These are phyloP conservation scores for Drechslerella dactyloides DNA, from an alignment of 2,329 filamentous ascomycete genomes.

Conservation along the genomic window DNA sequence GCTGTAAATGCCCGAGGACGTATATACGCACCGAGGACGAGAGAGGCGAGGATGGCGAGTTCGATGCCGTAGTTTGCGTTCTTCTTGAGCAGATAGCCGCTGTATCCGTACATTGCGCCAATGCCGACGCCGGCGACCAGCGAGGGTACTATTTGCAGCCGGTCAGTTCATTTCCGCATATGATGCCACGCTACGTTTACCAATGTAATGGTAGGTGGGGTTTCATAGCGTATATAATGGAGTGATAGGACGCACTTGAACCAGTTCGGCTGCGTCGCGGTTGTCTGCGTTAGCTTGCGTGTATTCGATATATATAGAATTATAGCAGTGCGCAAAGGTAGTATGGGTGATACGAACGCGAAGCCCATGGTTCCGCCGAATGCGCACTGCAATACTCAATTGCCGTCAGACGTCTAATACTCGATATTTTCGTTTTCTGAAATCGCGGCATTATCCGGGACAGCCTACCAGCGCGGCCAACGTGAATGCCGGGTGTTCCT, in stretches of 20 bases:
- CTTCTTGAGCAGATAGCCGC: conserved; percentile 79
- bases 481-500: conserved; percentile 51
- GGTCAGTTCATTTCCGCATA: conserved; percentile 5
- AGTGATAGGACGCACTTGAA: no score
- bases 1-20: background rate
- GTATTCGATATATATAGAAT: no score
- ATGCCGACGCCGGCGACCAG: conserved; percentile 84
- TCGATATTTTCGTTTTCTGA: background rate
- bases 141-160: conserved; percentile 65
- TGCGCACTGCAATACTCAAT: conserved; percentile 65
- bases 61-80: conserved; percentile 82
- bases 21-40: conserved; percentile 68
- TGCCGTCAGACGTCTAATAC: background rate
- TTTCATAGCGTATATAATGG: no score
- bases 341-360: conserved; percentile 54
- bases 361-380: conserved; percentile 88
- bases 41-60: conserved; percentile 82
- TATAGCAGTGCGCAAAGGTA: background rate
- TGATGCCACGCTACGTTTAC: no score
- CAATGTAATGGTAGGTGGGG: no score
- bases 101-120: conserved; percentile 77
- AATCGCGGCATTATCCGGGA: background rate
- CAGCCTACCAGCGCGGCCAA: conserved; percentile 39
- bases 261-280: no score
- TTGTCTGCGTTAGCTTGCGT: no score